These are phyloP conservation scores for Ceratocystis alfenasii DNA, from an alignment of 2,329 filamentous ascomycete species.

Conservation along the genomic window DNA sequence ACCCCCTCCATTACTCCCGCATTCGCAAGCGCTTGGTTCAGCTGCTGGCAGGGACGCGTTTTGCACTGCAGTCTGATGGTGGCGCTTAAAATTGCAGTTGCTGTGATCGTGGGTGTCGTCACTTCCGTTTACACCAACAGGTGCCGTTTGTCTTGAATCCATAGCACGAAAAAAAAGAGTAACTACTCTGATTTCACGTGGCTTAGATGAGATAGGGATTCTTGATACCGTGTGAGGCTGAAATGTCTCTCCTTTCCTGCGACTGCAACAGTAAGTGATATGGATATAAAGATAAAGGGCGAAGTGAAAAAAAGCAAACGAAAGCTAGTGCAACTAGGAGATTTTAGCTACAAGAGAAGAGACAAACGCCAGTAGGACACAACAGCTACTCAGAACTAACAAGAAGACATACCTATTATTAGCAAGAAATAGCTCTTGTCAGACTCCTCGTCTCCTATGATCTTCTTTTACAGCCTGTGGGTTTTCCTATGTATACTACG, in stretches of 20 bases:
- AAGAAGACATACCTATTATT: no score
- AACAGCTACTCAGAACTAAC: no score
- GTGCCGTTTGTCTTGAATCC: neutral
- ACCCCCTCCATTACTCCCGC: no score
- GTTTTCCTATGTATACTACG: neutral
- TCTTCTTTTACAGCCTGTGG: neutral
- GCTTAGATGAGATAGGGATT: neutral
- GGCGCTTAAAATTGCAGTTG: neutral
- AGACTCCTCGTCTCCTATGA: neutral
- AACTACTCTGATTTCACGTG: neutral
- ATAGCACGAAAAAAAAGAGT: neutral
- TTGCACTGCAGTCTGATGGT: neutral
- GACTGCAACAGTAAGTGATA: neutral
- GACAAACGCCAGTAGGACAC: neutral
- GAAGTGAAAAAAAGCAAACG: neutral
- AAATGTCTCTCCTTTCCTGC: slow-evolving; percentile 3
- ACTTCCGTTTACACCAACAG: neutral
- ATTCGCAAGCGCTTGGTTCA: no score
- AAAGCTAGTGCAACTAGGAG: neutral
- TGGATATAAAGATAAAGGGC: neutral
- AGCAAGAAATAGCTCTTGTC: neutral
- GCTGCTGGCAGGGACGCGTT: no score
- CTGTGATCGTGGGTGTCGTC: neutral
- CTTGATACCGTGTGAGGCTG: neutral
- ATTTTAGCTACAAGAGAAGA: neutral